phyloP scores from a whole-genome alignment of 345 rosid genomes.

The Salix udensis region DNA sequence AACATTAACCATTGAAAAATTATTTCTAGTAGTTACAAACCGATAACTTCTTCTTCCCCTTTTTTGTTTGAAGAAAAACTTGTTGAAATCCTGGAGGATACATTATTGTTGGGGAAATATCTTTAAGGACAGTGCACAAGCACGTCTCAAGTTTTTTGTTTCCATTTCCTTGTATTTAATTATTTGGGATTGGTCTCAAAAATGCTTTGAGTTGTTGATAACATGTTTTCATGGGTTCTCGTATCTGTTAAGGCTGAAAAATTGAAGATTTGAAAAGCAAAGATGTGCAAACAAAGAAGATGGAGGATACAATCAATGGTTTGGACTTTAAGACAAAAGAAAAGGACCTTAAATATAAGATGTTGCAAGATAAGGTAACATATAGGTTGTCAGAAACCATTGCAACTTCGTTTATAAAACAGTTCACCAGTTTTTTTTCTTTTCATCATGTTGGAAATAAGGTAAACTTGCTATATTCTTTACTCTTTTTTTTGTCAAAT shows the following conservation, averaged over 20 bases:
- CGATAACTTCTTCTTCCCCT: too few species aligned
- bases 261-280: constrained; percentile 77
- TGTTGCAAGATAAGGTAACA: constrained; percentile 78
- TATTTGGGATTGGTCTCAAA: too few species aligned
- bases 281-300: constrained; percentile 75
- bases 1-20: too few species aligned
- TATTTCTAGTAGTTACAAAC: too few species aligned
- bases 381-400: not conserved
- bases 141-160: too few species aligned
- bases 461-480: not conserved
- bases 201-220: too few species aligned
- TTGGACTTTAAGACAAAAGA: constrained; percentile 73
- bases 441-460: not conserved
- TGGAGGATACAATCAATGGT: constrained; percentile 74
- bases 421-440: not conserved
- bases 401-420: not conserved
- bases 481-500: not conserved
- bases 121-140: too few species aligned
- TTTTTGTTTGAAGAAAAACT: too few species aligned
- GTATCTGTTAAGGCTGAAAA: constrained; percentile 54
- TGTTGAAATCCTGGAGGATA: too few species aligned
- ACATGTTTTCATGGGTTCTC: not conserved
- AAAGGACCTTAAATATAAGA: constrained; percentile 67
- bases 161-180: too few species aligned
- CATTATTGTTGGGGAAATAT: too few species aligned